A percentile compares a stretch with the other conserved stretches of the same genome.
Conservation (phyloP, 1,139 yeast species). For the Pichia sp. region DNA sequence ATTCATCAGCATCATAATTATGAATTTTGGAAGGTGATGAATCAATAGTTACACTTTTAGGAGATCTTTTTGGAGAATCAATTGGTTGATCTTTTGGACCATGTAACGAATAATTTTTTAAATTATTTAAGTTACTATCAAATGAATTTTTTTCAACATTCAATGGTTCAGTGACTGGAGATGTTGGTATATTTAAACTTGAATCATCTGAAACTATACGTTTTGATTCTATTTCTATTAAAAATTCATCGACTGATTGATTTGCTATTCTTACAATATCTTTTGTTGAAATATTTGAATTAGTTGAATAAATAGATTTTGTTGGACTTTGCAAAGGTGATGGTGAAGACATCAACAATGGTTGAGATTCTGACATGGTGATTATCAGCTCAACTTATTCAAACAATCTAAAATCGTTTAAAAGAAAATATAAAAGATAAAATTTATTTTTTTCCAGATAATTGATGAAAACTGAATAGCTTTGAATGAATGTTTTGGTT, state of each 20-base stretch:
- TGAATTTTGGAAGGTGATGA: constrained; percentile 32
- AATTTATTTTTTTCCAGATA: too few relatives aligned
- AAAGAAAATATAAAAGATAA: too few relatives aligned
- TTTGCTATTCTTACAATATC: constrained; percentile 26
- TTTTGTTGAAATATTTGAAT: constrained; percentile 13
- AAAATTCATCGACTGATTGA: constrained; percentile 28
- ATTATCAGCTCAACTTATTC: too few relatives aligned
- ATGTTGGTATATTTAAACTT: constrained; percentile 9
- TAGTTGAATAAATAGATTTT: constrained; percentile 1
- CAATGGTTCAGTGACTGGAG: constrained; percentile 21
- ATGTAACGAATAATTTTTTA: constrained; percentile 6
- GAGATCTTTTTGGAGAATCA: constrained; percentile 23
- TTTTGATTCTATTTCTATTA: constrained; percentile 22
- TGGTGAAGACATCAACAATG: background rate
- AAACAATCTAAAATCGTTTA: too few relatives aligned
- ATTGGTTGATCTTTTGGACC: constrained; percentile 21
- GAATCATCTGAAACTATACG: constrained; percentile 1
- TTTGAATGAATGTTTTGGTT: too few relatives aligned
- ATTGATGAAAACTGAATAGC: too few relatives aligned
- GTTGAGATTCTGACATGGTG: background rate
- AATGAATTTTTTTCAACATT: constrained; percentile 9
- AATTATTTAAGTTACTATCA: background rate
- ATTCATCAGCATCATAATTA: constrained; percentile 28
- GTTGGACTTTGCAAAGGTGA: background rate
- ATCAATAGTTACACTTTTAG: constrained; percentile 17